Conservation (phyloP, 331 rosid genomes). For the Pyrus hybrid region DNA sequence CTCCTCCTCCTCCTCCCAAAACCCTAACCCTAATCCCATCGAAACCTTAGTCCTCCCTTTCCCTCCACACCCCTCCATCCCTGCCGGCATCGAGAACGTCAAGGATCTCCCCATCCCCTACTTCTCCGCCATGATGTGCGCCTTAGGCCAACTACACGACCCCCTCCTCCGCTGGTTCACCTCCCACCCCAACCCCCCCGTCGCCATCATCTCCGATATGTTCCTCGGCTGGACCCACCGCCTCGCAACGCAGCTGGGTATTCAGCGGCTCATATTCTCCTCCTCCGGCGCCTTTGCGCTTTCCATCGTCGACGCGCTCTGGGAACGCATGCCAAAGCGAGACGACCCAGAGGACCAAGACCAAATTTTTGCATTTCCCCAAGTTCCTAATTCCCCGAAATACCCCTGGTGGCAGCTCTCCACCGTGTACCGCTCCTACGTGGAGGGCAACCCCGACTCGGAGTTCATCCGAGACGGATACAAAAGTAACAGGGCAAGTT, state of each 20-base stretch:
- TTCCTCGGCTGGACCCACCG: slow-evolving; percentile 28
- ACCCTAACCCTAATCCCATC: slow-evolving; percentile 1
- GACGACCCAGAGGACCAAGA: background rate
- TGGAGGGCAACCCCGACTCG: slow-evolving; percentile 11
- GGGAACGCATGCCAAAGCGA: background rate
- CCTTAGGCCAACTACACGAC: slow-evolving; percentile 4
- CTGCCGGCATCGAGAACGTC: slow-evolving; percentile 25
- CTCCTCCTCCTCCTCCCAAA: slow-evolving; percentile 4
- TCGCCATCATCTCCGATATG: slow-evolving; percentile 25
- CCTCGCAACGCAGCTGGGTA: slow-evolving; percentile 20
- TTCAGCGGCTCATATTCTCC: slow-evolving; percentile 11
- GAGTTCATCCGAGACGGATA: background rate
- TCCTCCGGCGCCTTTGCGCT: slow-evolving; percentile 9
- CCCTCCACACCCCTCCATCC: slow-evolving; percentile 35
- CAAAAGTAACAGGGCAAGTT: slow-evolving; percentile 7
- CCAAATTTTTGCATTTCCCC: slow-evolving; percentile 11
- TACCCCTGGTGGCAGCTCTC: slow-evolving; percentile 41
- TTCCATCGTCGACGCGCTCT: background rate
- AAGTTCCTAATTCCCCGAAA: slow-evolving; percentile 19
- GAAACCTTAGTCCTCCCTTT: slow-evolving; percentile 28
- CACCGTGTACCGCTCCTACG: slow-evolving; percentile 9
- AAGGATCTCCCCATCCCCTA: slow-evolving; percentile 15
- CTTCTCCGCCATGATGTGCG: slow-evolving; percentile 4
- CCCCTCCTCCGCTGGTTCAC: slow-evolving; percentile 23
- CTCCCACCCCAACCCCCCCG: slow-evolving; percentile 30